Base-by-base conservation (phyloP, 2,329 filamentous ascomycete genomes). In the Lasiodiplodia sp. region DNA sequence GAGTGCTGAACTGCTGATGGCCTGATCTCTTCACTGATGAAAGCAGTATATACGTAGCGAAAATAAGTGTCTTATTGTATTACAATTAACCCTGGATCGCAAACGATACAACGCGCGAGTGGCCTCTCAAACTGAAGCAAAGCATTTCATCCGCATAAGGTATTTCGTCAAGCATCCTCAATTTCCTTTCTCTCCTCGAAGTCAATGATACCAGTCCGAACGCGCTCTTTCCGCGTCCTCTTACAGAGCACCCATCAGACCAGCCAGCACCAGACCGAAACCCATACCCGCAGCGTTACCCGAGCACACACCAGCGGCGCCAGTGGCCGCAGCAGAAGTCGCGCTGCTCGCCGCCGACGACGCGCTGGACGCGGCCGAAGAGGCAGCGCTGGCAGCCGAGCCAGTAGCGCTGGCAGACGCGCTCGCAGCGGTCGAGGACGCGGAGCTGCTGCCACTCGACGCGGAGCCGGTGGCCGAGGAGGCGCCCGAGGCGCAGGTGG, bases 401-500 rank as follows among this genome's bases (percentile, higher is more conserved):
- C 68, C 53, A 31, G 47, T 72, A 6, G 67, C 28, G 16, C 69
- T 11, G 69, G 55, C 51, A 4, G 70, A 66, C 11, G 51, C 47
- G 63, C 21, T 57, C 14, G 21, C n/a, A 7, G 8, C 44, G 0
- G 44, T 47, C 7, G 44, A 47, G 8, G 44, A 47, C 7, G 31
- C 31, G 31, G 31, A 34, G 31, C 31, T 34, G 31, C 31, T 34
- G 18, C 68, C 56, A 18, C 58, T 49, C 12, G 70, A 47, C 10
- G 38, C 40, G 18, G 70, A 62, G 14, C 56, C 44, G 10, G 69
- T 49, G 57, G 53, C 65, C 8, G 73, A 47, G 37, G 71, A 70
- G 58, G 72, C 71, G 28, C 72, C 60, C 16, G 75, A 70, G 66
- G 80, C 75, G 69, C 81, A 83, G 11, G 79, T 76, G 16, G 81